A percentile compares a stretch with the other conserved stretches of the same genome.
phyloP scores from a whole-genome alignment of 345 rosid genomes.

The Brassica nigra region DNA sequence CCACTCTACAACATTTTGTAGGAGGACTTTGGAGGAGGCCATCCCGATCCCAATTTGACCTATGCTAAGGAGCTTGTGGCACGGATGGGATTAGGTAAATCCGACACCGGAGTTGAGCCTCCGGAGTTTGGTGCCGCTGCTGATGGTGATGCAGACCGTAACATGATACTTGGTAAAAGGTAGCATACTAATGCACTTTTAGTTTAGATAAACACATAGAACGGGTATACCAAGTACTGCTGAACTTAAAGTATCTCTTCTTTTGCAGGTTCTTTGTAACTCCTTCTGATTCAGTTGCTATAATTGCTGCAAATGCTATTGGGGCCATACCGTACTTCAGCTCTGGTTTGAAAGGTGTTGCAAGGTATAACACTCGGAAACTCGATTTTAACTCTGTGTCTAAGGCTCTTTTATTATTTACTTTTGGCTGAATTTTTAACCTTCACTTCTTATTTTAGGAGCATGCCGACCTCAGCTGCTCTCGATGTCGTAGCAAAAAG shows the following conservation, averaged over 20 bases:
- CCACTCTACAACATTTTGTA: slow-evolving; percentile 38
- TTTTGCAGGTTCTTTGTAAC: slow-evolving; percentile 88
- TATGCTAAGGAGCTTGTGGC: slow-evolving; percentile 96
- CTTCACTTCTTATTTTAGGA: slow-evolving; percentile 54
- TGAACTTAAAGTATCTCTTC: slow-evolving; percentile 15
- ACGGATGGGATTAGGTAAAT: slow-evolving; percentile 93
- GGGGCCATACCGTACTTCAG: slow-evolving; percentile 92
- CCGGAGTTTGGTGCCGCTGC: slow-evolving; percentile 99
- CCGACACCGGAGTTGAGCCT: slow-evolving; percentile 65
- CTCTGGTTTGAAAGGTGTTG: slow-evolving; percentile 96
- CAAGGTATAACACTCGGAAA: slow-evolving; percentile 59
- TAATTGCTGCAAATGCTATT: slow-evolving; percentile 97
- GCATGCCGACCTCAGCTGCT: slow-evolving; percentile 99
- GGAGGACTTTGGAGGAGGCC: slow-evolving; percentile 99
- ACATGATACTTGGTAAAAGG: slow-evolving; percentile 99
- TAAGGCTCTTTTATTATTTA: slow-evolving; percentile 3
- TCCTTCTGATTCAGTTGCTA: slow-evolving; percentile 98
- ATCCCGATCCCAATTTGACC: slow-evolving; percentile 98
- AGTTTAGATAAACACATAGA: slow-evolving; percentile 7
- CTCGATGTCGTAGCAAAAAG: slow-evolving; percentile 93
- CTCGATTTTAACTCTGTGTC: not conserved
- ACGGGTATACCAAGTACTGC: not conserved
- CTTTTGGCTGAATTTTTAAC: slow-evolving; percentile 12
- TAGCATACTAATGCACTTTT: slow-evolving; percentile 30
- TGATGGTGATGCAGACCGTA: slow-evolving; percentile 99